A percentile compares a stretch with the other conserved stretches of the same genome.
phyloP scores from a whole-genome alignment of 495 filamentous ascomycete species.

The Darksidea phi region DNA sequence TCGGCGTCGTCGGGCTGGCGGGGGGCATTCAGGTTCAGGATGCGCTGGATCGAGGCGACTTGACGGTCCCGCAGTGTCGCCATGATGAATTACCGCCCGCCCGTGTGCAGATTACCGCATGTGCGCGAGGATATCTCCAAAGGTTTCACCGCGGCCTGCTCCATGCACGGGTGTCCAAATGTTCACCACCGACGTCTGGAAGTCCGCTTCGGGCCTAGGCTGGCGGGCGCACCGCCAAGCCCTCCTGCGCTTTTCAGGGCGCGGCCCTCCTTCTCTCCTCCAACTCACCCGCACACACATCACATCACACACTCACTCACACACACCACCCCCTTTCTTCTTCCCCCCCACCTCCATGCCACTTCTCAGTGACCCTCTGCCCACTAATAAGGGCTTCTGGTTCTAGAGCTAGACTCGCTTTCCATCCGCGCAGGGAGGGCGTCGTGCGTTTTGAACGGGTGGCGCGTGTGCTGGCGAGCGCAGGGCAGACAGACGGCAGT shows the following conservation, averaged over 20 bases:
- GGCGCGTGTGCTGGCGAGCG: conserved; percentile 13
- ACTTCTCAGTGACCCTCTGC: conserved; percentile 26
- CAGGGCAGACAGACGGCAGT: conserved; percentile 12
- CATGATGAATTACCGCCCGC: conserved; percentile 53
- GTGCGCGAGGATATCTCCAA: no score
- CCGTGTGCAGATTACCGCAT: conserved; percentile 30
- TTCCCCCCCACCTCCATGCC: conserved; percentile 21
- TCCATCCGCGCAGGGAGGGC: conserved; percentile 15
- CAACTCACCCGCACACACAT: conserved; percentile 17
- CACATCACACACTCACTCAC: conserved; percentile 2
- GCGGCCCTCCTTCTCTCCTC: conserved; percentile 22
- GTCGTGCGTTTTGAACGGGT: conserved; percentile 13
- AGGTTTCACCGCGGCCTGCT: no score
- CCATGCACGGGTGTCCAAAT: no score
- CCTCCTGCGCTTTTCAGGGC: conserved; percentile 12
- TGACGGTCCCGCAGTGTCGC: conserved; percentile 92
- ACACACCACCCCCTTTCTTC: conserved; percentile 3
- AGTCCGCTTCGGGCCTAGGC: conserved; percentile 15
- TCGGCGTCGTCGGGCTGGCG: conserved; percentile 56
- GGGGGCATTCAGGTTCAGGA: conserved; percentile 82
- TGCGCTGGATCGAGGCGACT: conserved; percentile 93
- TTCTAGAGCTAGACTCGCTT: conserved; percentile 13
- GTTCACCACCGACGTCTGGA: no score
- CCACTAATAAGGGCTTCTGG: conserved; percentile 26
- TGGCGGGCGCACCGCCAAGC: conserved; percentile 8